Evolutionary conservation across 352 stramenopile genomes (phyloP), one percentile per base, ranked within the genome.

Genomic region (Peronospora farinosa): DNA sequence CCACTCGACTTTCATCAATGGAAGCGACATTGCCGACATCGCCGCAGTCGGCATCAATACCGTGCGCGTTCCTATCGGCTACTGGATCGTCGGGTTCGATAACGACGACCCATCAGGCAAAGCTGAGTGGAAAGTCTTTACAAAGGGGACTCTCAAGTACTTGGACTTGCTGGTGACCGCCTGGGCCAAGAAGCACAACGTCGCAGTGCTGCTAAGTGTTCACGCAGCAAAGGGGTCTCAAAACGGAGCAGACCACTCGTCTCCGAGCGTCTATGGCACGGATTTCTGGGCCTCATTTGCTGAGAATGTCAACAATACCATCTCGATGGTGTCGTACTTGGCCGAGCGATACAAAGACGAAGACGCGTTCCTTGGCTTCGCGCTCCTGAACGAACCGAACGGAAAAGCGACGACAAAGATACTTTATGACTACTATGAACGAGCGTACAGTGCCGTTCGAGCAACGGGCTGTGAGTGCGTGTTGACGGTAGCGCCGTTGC

Each of bases 191-290:
- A 67, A 38, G 35, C 41, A 74, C 46, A 72, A 71, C 15, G 54
- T 92, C 4, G 44, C 84, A 19, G 75, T 94, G 5, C 68, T 84
- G 51, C 35, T 81, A 23, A 82, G 84, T 54, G 54, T 94, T 19
- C 76, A 91, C 61, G 82, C 73, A 3, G 77, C 78, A 25, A 86
- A 88, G 50, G 81, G 78, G 0, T 88, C 76, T 0, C 81, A 92
- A 63, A 90, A 88, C 42, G 80, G 80, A 40, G 64, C 62, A 5
- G 78, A 92, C 54, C 60, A 89, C 52, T 88, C 74, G 39, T 83
- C 76, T 2, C 75, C 75, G 0, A 66, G 67, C 37, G 54, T 70
- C 7, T 57, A 59, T 4, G 69, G 66, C 15, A 67, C 60, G 12
- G 58, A 76, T 30, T 52, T 78, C 32, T 90, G 72, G 76, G 65